Percentiles rank a stretch among this genome's conserved stretches.
phyloP scores from a whole-genome alignment of 768 basidiomycete genomes.

The Suillus fuscotomentosus region DNA sequence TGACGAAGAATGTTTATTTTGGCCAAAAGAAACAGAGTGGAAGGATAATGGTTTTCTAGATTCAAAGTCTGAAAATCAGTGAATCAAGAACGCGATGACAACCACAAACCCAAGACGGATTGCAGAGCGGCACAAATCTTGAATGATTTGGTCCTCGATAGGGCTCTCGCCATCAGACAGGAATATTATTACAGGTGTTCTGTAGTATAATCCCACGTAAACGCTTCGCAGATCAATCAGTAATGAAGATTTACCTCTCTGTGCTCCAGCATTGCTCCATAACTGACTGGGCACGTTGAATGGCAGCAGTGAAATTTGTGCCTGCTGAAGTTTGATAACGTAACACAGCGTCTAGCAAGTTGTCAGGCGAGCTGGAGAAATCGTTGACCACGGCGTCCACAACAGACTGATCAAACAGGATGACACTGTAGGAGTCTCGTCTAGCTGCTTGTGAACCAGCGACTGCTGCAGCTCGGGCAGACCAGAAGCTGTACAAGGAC shows the following conservation, averaged over 20 bases:
- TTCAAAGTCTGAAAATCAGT: background rate
- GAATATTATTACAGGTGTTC: constrained; percentile 46
- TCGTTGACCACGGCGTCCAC: constrained; percentile 40
- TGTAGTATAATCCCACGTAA: constrained; percentile 23
- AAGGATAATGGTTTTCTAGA: constrained; percentile 54
- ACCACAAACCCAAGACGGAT: constrained; percentile 42
- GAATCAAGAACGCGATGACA: background rate
- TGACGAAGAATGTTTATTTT: constrained; percentile 14
- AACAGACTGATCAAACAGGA: constrained; percentile 39
- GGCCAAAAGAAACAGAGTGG: constrained; percentile 56
- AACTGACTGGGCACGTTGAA: constrained; percentile 31
- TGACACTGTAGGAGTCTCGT: constrained; percentile 55
- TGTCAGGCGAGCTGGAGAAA: constrained; percentile 41
- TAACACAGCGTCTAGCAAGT: constrained; percentile 41
- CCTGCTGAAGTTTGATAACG: constrained; percentile 27
- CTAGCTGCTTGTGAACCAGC: constrained; percentile 27
- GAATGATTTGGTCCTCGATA: constrained; percentile 36
- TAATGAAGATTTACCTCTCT: constrained; percentile 36
- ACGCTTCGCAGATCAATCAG: background rate
- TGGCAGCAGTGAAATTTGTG: constrained; percentile 44
- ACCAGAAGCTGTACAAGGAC: constrained; percentile 57
- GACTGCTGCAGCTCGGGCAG: constrained; percentile 43
- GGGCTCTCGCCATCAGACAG: constrained; percentile 52
- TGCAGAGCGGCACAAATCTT: constrained; percentile 41
- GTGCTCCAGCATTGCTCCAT: constrained; percentile 51